phyloP scores from a whole-genome alignment of 2,329 filamentous ascomycete genomes.

The Colletotrichum lindemuthianum region DNA sequence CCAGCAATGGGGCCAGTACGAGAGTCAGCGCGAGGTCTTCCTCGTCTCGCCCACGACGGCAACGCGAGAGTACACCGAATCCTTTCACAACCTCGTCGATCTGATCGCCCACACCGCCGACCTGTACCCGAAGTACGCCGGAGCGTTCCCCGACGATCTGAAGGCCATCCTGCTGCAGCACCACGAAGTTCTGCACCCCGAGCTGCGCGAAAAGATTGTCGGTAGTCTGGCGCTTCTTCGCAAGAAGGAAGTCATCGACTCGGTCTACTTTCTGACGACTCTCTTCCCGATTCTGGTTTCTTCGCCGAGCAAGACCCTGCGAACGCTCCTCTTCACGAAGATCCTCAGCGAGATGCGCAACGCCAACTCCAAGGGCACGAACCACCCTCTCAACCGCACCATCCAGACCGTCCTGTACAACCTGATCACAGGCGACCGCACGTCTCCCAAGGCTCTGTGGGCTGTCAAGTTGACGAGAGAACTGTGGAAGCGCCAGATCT shows the following conservation, averaged over 20 bases:
- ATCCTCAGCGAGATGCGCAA: conserved; percentile 91
- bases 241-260: conserved; percentile 93
- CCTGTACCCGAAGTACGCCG: conserved; percentile 86
- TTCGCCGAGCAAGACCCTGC: conserved; percentile 91
- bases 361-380: conserved; percentile 86
- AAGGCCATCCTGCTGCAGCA: conserved; percentile 83
- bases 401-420: conserved; percentile 95
- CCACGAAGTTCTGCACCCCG: conserved; percentile 82
- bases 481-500: conserved; percentile 95
- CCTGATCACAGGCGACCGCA: conserved; percentile 84
- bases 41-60: conserved; percentile 82
- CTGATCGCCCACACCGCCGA: conserved; percentile 94
- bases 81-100: conserved; percentile 90
- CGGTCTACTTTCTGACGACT: conserved; percentile 82
- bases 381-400: conserved; percentile 92
- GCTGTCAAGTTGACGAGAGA: conserved; percentile 95
- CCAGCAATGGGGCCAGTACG: conserved; percentile 91
- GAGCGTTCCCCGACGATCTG: conserved; percentile 81
- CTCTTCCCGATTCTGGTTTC: conserved; percentile 93
- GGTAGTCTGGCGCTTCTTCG: conserved; percentile 86
- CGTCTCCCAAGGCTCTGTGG: conserved; percentile 90
- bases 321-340: conserved; percentile 84
- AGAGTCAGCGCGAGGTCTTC: conserved; percentile 91
- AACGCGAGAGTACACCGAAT: conserved; percentile 80
- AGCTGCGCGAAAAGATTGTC: conserved; percentile 93